phyloP scores from a whole-genome alignment of 2,329 filamentous ascomycete species.

The Chaetomium strumarium region DNA sequence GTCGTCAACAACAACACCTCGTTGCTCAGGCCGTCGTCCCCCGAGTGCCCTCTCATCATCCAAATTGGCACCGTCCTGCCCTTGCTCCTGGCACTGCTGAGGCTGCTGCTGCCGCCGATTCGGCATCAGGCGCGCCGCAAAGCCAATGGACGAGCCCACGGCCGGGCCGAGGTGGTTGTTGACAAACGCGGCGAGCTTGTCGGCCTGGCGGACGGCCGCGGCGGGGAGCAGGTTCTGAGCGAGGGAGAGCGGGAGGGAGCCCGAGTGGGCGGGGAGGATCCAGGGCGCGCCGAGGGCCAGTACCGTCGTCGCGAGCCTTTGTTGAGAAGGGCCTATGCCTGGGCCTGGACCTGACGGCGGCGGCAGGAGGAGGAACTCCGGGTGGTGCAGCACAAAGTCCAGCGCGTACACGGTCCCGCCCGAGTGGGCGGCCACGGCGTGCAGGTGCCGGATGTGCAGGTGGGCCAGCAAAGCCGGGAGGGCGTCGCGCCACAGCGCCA shows the following conservation, averaged over 20 bases:
- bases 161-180: slow-evolving; percentile 20
- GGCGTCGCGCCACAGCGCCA: slow-evolving; percentile 29
- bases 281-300: slow-evolving; percentile 30
- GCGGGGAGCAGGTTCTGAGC: slow-evolving; percentile 23
- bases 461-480: slow-evolving; percentile 31
- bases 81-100: too few species aligned
- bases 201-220: slow-evolving; percentile 18
- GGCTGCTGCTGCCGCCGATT: neutral
- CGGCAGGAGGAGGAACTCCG: slow-evolving; percentile 27
- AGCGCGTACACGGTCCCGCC: slow-evolving; percentile 30
- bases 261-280: slow-evolving; percentile 28
- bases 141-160: slow-evolving; percentile 10
- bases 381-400: slow-evolving; percentile 28
- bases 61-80: neutral
- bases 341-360: too few species aligned
- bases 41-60: neutral
- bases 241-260: slow-evolving; percentile 20
- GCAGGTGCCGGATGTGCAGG: slow-evolving; percentile 29
- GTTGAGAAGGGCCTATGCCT: too few species aligned
- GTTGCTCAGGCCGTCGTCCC: too few species aligned
- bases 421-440: slow-evolving; percentile 27
- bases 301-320: slow-evolving; percentile 9
- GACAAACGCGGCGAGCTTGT: slow-evolving; percentile 23
- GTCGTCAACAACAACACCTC: slow-evolving; percentile 4
- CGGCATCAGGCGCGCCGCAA: slow-evolving; percentile 1